phyloP scores from a whole-genome alignment of 768 basidiomycete genomes.

The Candolleomyces eurysporus region DNA sequence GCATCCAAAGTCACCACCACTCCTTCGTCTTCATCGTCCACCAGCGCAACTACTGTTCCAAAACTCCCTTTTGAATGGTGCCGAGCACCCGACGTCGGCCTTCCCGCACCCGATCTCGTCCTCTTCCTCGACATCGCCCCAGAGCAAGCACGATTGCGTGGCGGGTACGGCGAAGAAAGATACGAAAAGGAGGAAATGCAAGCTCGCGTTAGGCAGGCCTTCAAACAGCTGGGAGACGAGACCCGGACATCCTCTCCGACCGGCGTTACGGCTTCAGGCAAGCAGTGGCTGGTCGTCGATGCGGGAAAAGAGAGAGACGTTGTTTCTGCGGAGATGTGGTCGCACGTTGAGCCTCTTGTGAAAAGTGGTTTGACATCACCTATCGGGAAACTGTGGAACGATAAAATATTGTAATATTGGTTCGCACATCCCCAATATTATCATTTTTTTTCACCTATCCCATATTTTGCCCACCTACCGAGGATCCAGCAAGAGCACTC shows the following conservation, averaged over 20 bases:
- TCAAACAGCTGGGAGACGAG: conserved; percentile 56
- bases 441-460: too few species aligned
- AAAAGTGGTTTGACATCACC: conserved; percentile 34
- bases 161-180: conserved; percentile 83
- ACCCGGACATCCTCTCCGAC: conserved; percentile 21
- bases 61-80: conserved; percentile 80
- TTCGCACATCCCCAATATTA: background rate
- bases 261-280: conserved; percentile 10
- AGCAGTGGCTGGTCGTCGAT: conserved; percentile 55
- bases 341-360: conserved; percentile 39
- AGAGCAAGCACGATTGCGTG: conserved; percentile 61
- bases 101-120: conserved; percentile 87
- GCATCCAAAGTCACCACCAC: conserved; percentile 44
- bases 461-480: too few species aligned
- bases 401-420: conserved; percentile 9
- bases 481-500: too few species aligned
- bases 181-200: conserved; percentile 86
- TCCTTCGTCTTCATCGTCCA: background rate
- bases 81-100: conserved; percentile 76
- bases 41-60: conserved; percentile 8
- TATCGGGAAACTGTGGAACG: conserved; percentile 52
- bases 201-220: conserved; percentile 56
- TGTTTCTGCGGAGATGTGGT: conserved; percentile 59
- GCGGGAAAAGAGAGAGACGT: conserved; percentile 49
- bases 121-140: conserved; percentile 85